Base-by-base conservation (phyloP, 1,284 basidiomycete genomes). In the Microbotryum silenes-acaulis region DNA sequence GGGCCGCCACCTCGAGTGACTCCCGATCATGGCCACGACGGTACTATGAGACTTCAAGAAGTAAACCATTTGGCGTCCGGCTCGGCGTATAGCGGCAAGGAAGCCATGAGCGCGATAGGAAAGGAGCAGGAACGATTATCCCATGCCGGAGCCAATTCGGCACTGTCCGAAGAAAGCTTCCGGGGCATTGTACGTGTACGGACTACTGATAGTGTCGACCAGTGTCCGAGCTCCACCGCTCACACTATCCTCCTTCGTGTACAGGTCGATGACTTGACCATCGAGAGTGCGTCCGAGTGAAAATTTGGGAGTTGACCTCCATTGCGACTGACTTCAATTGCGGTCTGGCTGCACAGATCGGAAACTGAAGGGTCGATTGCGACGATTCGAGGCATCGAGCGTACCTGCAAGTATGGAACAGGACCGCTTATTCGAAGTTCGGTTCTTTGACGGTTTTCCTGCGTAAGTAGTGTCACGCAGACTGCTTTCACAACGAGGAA, bases 361-460 rank as follows among this genome's bases (percentile, higher is more conserved):
- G 46, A 45, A 57, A 31, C 44, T 66, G 1, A 60, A 60, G 48
- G 53, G 55, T 16, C 54, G 47, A 8, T 45, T 67, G 33, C 53
- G 61, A 7, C 57, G 63, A 9, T 57, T 54, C 54, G 66, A 67
- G 44, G 54, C 58, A 3, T 58, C 56, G 3, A 23, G 60, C 6
- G 55, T 65, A 0, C 66, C 66, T n/a, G 51, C 23, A 5, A 55
- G 54, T n/a, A 50, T 67, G 20, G 46, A 57, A 18, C 53, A 62
- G 14, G 66, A 67, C 29, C 63, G 66, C 1, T 33, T 67, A 1
- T 65, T 67, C 54, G 66, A 67, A 51, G 59, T 67, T 12, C 63
- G 66, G 14, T 67, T 59, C 48, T 62, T 63, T 18, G 56, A 67
- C 6, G 63, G 63, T 1, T 51, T 67, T 4, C 63, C 63, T 21